Base-by-base conservation (phyloP, 805 yeast species). In the Candida saitoana region DNA sequence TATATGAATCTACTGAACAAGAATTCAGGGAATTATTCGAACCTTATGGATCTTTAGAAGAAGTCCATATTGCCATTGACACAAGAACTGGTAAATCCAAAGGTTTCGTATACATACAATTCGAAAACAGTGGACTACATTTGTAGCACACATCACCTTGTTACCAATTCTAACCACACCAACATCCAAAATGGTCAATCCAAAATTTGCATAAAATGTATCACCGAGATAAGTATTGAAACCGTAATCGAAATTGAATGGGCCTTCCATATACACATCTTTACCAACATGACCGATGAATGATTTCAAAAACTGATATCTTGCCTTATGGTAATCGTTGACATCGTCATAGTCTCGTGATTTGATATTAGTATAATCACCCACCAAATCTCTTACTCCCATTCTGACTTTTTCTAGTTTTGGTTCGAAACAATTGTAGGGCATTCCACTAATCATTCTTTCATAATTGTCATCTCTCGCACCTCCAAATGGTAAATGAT, bases 11-110 rank as follows among this genome's bases (percentile, higher is more conserved):
- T 8, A 74, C 84, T 0, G 97, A 90, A 57, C 78, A 76, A 0
- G 98, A 93, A 41, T 84, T 90, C 58, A 63, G 67, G 24, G 65
- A 72, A 2, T 67, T 89, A 18, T 90, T 93, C 54, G 48, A 71
- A 4, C 58, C 69, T 3, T 93, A 66, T 58, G 99, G 99, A 7
- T 65, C 67, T 4, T 60, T 89, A 30, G 87, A 82, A 49, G 98
- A 93, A 64, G 96, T 88, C 1, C 99, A 93, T 62, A 71, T 93
- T 52, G 96, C 99, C 1, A 62, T 89, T 29, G 98, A 91, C 57
- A 83, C 95, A 3, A 78, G 93, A 65, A 87, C 95, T 0, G 95
- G 95, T 8, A 77, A 80, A 52, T 84, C 96, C 1, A 93, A 93
- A 63, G 99, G 99, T 0, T 87, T 88, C 61, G 96, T 93, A 0